These are phyloP conservation scores for Coniochaeta prunicola DNA, from an alignment of 2,329 filamentous ascomycete species.

Conservation along the genomic window DNA sequence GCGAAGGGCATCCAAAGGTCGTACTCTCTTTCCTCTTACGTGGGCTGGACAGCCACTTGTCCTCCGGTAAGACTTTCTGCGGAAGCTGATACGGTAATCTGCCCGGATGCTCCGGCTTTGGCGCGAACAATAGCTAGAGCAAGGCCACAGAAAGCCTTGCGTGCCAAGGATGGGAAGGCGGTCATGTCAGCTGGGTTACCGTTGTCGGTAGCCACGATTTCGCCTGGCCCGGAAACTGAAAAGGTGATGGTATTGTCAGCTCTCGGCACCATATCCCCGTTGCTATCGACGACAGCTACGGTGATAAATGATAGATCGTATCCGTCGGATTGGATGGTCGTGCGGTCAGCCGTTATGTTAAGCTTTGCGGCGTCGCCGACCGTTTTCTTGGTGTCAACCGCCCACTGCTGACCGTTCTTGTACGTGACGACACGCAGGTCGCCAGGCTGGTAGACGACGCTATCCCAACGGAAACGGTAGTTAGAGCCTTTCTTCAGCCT, in stretches of 20 bases:
- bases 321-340: constrained; percentile 30
- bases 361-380: constrained; percentile 29
- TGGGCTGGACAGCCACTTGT: no score
- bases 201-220: constrained; percentile 44
- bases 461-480: constrained; percentile 50
- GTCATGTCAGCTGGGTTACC: constrained; percentile 38
- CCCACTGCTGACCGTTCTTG: constrained; percentile 40
- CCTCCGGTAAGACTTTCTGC: no score
- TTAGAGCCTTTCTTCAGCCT: constrained; percentile 24
- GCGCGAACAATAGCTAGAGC: constrained; percentile 31
- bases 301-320: constrained; percentile 39
- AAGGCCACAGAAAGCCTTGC: constrained; percentile 32
- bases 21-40: no score
- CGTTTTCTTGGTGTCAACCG: constrained; percentile 30
- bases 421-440: constrained; percentile 39
- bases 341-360: constrained; percentile 28
- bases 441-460: constrained; percentile 39
- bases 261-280: constrained; percentile 33
- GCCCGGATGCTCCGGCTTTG: constrained; percentile 15
- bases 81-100: constrained; percentile 12
- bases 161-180: constrained; percentile 28
- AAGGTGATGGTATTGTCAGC: constrained; percentile 37
- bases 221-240: constrained; percentile 31
- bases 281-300: constrained; percentile 33
- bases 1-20: no score